Percentiles rank a stretch among this genome's conserved stretches.
These are phyloP conservation scores for Aspergillus nomiae DNA, from an alignment of 2,329 filamentous ascomycete species.

Conservation along the genomic window DNA sequence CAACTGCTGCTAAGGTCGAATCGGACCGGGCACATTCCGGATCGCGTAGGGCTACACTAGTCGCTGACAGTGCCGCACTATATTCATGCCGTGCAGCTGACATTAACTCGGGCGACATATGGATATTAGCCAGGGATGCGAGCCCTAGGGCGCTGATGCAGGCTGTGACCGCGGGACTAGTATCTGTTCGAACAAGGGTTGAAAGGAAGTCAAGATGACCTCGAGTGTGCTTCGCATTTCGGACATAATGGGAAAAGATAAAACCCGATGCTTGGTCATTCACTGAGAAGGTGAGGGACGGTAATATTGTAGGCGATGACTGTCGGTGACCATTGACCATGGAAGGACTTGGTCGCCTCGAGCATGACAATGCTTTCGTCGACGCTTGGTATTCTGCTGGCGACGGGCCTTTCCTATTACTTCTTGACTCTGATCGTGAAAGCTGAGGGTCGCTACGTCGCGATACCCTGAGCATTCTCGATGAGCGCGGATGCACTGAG, in stretches of 20 bases:
- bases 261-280: constrained; percentile 13
- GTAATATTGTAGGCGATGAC: background rate
- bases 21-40: constrained; percentile 10
- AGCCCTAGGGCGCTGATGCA: constrained; percentile 17
- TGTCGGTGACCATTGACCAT: background rate
- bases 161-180: constrained; percentile 14
- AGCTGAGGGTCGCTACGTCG: constrained; percentile 17
- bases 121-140: constrained; percentile 13
- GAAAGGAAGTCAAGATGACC: constrained; percentile 16
- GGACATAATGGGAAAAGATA: constrained; percentile 14
- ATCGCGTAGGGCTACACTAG: constrained; percentile 15
- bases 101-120: constrained; percentile 1
- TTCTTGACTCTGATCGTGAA: constrained; percentile 25
- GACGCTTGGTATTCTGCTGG: background rate
- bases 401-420: constrained; percentile 16
- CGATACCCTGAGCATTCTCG: constrained; percentile 25
- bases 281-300: constrained; percentile 1
- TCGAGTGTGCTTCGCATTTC: constrained; percentile 3
- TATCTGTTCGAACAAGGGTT: constrained; percentile 3
- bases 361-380: background rate
- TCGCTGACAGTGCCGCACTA: constrained; percentile 13
- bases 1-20: constrained; percentile 20
- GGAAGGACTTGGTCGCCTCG: background rate
- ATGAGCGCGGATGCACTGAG: constrained; percentile 21
- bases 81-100: constrained; percentile 13